phyloP scores from a whole-genome alignment of 148 eudicot species.

The Talinum fruticosum region DNA sequence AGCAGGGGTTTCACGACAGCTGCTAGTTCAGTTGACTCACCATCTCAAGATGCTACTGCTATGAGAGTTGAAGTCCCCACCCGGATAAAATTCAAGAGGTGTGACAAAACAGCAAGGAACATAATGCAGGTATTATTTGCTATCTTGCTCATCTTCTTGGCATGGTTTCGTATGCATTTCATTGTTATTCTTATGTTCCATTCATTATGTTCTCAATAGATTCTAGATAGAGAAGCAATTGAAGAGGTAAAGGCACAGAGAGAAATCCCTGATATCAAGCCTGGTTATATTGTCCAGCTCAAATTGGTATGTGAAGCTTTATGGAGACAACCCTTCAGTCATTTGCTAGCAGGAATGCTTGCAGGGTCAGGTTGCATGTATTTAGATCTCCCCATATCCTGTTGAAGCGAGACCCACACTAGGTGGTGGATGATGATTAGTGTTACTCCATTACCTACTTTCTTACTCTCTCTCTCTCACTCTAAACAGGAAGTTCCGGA shows the following conservation, averaged over 20 bases:
- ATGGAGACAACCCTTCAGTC: not conserved
- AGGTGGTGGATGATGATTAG: no score
- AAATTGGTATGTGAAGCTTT: slow-evolving; percentile 63
- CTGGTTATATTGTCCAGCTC: slow-evolving; percentile 83
- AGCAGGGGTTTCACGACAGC: slow-evolving; percentile 43
- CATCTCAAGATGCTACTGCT: slow-evolving; percentile 39
- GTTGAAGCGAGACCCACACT: no score
- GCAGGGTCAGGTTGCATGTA: no score
- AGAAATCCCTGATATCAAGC: slow-evolving; percentile 85
- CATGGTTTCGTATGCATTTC: not conserved
- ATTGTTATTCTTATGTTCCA: not conserved
- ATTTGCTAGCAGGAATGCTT: no score
- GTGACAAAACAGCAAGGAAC: slow-evolving; percentile 79
- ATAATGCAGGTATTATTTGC: slow-evolving; percentile 80
- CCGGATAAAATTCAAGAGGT: slow-evolving; percentile 85
- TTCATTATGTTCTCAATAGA: slow-evolving; percentile 38
- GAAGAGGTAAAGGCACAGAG: slow-evolving; percentile 54
- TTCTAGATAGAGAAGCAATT: slow-evolving; percentile 92
- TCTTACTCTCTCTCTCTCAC: not conserved
- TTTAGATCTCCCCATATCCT: no score
- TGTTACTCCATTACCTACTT: not conserved
- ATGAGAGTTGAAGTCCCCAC: slow-evolving; percentile 36
- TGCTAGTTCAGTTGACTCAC: slow-evolving; percentile 33
- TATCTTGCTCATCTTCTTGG: slow-evolving; percentile 4
- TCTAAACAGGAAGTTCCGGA: slow-evolving; percentile 75